phyloP scores from a whole-genome alignment of 805 yeast species.

The Lachancea thermotolerans region DNA sequence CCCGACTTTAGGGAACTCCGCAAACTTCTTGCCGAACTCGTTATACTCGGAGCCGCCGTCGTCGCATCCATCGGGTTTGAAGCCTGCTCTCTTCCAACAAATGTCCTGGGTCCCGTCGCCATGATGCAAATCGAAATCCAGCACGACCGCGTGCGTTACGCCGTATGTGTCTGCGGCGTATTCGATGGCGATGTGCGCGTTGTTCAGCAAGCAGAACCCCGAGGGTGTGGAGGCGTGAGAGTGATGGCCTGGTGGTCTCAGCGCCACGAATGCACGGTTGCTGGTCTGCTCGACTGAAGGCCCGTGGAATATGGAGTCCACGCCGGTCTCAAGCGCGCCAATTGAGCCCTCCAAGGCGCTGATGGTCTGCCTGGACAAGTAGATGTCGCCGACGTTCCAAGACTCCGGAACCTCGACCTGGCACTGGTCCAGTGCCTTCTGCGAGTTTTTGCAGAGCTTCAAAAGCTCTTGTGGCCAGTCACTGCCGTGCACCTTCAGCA shows the following conservation, averaged over 20 bases:
- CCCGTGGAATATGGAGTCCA: conserved; percentile 45
- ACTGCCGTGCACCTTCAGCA: conserved; percentile 62
- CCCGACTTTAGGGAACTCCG: conserved; percentile 56
- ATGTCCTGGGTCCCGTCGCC: conserved; percentile 89
- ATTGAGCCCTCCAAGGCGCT: conserved; percentile 71
- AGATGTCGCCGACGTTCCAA: conserved; percentile 83
- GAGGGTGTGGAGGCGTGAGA: conserved; percentile 78
- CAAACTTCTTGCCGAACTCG: conserved; percentile 40
- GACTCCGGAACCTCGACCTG: conserved; percentile 69
- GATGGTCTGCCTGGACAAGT: conserved; percentile 56
- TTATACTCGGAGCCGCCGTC: conserved; percentile 35
- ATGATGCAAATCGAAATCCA: conserved; percentile 81
- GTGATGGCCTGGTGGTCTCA: conserved; percentile 85
- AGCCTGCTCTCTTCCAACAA: conserved; percentile 64
- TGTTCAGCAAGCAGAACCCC: conserved; percentile 76
- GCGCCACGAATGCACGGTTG: conserved; percentile 54
- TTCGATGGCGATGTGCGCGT: conserved; percentile 74
- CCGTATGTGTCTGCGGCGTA: conserved; percentile 58
- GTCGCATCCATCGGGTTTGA: conserved; percentile 27
- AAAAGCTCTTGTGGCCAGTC: conserved; percentile 60
- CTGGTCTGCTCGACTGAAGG: conserved; percentile 31
- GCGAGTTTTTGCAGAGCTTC: conserved; percentile 54
- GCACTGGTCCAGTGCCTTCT: conserved; percentile 43
- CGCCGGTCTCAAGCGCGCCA: conserved; percentile 66
- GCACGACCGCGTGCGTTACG: conserved; percentile 72